These are phyloP conservation scores for Fusarium anguioides DNA, from an alignment of 2,329 filamentous ascomycete genomes.

Conservation along the genomic window DNA sequence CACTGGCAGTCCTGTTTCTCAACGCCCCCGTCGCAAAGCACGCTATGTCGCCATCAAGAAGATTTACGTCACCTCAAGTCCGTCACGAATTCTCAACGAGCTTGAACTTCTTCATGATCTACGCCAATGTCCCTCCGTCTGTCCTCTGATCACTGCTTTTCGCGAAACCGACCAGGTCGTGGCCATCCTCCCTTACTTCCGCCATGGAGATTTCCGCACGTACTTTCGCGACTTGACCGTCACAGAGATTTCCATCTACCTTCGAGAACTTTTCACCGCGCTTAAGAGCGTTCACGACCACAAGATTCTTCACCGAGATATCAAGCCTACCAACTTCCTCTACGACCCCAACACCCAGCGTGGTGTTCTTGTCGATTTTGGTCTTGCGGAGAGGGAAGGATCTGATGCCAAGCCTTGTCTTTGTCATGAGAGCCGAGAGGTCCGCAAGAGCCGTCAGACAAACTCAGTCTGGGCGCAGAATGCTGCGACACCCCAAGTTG, in stretches of 20 bases:
- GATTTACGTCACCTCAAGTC: slow-evolving; percentile 98
- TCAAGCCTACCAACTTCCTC: slow-evolving; percentile 97
- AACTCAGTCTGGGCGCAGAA: slow-evolving; percentile 67
- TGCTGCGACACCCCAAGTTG: slow-evolving; percentile 63
- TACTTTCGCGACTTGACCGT: slow-evolving; percentile 94
- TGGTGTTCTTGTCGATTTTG: slow-evolving; percentile 97
- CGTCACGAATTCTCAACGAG: slow-evolving; percentile 93
- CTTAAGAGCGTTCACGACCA: slow-evolving; percentile 84
- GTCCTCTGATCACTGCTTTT: slow-evolving; percentile 97
- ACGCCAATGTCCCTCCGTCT: slow-evolving; percentile 83
- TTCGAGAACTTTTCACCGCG: slow-evolving; percentile 87
- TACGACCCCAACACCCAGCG: slow-evolving; percentile 84
- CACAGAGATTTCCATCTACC: slow-evolving; percentile 87
- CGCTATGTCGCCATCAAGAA: slow-evolving; percentile 98
- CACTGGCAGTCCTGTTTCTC: slow-evolving; percentile 51
- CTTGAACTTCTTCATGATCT: slow-evolving; percentile 92
- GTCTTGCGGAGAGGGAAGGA: slow-evolving; percentile 88
- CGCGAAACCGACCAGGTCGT: slow-evolving; percentile 94
- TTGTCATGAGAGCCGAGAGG: slow-evolving; percentile 75
- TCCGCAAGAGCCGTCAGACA: slow-evolving; percentile 70
- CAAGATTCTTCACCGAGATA: slow-evolving; percentile 91
- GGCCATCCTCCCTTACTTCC: slow-evolving; percentile 94
- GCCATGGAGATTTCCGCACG: slow-evolving; percentile 91
- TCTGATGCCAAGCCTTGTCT: slow-evolving; percentile 82
- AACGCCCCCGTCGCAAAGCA: slow-evolving; percentile 52